Evolutionary conservation across 345 rosid genomes (phyloP).

Genomic region (Cochlearia excelsa): DNA sequence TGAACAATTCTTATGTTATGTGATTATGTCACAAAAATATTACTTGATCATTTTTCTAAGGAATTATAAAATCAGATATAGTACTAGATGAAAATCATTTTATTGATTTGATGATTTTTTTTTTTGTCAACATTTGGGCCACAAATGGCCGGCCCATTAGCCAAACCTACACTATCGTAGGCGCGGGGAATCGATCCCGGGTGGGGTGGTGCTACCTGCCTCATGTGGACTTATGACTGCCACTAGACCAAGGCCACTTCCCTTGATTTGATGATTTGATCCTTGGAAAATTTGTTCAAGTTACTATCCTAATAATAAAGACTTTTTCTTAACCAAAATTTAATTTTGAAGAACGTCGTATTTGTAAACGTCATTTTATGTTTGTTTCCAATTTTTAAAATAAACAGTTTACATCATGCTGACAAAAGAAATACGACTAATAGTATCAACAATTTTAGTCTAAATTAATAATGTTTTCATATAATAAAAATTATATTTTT

Average conservation of each 20-base stretch:
- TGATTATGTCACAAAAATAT: constrained; percentile 18
- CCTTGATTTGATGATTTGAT: background rate
- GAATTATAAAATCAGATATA: background rate
- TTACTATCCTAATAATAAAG: constrained; percentile 8
- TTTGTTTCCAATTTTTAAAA: background rate
- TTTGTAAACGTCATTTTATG: background rate
- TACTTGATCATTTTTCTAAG: constrained; percentile 5
- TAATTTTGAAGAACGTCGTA: background rate
- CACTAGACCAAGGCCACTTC: too few relatives aligned
- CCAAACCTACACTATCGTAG: too few relatives aligned
- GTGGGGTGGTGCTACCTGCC: too few relatives aligned
- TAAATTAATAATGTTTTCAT: too few relatives aligned
- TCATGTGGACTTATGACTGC: too few relatives aligned
- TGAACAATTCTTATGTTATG: constrained; percentile 24
- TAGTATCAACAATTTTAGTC: background rate
- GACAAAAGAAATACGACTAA: background rate
- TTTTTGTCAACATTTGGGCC: too few relatives aligned
- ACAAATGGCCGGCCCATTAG: too few relatives aligned
- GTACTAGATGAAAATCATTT: constrained; percentile 7
- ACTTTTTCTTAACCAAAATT: background rate
- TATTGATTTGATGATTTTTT: background rate
- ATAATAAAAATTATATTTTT: too few relatives aligned
- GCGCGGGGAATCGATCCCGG: too few relatives aligned
- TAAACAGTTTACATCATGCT: constrained; percentile 4
- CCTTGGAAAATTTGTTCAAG: constrained; percentile 4